Evolutionary conservation across 495 filamentous ascomycete species (phyloP).

Genomic region (Hypoxylon trugodes): DNA sequence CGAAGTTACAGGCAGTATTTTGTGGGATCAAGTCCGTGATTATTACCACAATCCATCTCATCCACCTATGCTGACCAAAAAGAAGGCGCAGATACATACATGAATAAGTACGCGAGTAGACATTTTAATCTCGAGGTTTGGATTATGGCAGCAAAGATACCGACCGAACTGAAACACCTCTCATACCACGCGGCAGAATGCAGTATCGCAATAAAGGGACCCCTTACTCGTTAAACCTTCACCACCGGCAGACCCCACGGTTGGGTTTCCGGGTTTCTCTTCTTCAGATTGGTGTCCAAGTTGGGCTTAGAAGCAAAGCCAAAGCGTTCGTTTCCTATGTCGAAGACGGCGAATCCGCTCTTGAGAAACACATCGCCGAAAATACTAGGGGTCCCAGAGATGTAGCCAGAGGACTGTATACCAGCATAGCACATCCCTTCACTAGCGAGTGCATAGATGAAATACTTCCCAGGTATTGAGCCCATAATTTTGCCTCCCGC

Average conservation of each 20-base stretch:
- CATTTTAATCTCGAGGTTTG: too few species aligned
- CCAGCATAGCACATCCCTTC: conserved; percentile 72
- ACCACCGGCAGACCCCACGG: too few species aligned
- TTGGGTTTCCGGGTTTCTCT: conserved; percentile 20
- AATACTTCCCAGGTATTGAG: conserved; percentile 71
- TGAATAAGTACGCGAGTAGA: conserved; percentile 11
- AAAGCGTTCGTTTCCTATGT: conserved; percentile 70
- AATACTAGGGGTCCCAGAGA: conserved; percentile 66
- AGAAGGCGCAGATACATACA: conserved; percentile 6
- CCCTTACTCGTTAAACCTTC: too few species aligned
- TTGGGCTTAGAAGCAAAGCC: conserved; percentile 68
- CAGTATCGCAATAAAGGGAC: too few species aligned
- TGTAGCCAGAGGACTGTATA: conserved; percentile 61
- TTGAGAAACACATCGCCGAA: conserved; percentile 79
- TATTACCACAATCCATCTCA: conserved; percentile 18
- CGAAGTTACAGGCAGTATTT: conserved; percentile 3
- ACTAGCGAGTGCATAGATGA: conserved; percentile 67
- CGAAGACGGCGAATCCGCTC: conserved; percentile 77
- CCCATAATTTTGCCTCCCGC: conserved; percentile 66
- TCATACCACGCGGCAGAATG: too few species aligned
- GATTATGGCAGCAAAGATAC: conserved; percentile 12
- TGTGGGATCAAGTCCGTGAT: conserved; percentile 12
- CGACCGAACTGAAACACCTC: too few species aligned
- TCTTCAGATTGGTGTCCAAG: conserved; percentile 36
- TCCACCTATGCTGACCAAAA: conserved; percentile 14